Base-by-base conservation (phyloP, 164 flowering plant genomes). In the Nelumbo lutea region DNA sequence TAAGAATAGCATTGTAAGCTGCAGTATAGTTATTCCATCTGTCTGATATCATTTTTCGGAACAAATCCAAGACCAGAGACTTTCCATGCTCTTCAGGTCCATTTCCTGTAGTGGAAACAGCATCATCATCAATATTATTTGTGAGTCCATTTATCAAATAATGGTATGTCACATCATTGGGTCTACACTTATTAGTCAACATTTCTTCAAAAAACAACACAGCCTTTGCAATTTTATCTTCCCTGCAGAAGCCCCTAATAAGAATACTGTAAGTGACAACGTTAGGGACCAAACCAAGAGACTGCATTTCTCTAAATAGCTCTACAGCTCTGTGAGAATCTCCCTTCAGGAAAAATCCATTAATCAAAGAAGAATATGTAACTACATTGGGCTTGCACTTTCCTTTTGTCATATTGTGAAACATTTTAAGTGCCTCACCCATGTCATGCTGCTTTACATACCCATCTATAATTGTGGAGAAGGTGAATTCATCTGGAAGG, bases 261-360 rank as follows among this genome's bases (percentile, higher is more conserved):
- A 93, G 79, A 73, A 82, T 75, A 71, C 81, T 85, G 72, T 86
- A 93, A 48, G 98, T 90, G 66, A 90, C 83, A 3, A 88, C 98
- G 83, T 89, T 93, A 42, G 98, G 95, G 72, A 72, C 67, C 78
- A 86, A 63, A 60, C 81, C 86, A 72, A 60, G 69, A 62, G 79
- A 71, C 62, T 79, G 73, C 95, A 93, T 86, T 68, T 77, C 82
- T 62, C 65, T 71, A 42, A 93, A 86, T 13, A 79, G 66, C 59
- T 78, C 76, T 70, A 83, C 82, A 56, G 95, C 96, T 70, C 72
- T 78, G 40, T 13, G 27, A 53, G 66, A 70, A 73, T 87, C 82
- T 59, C 90, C 27, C 27, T 27, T 27, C 27, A 27, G 27, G 27
- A 27, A 27, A 27, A 27, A 27, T 27, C 27, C 96, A 82, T 85